Base-by-base conservation (phyloP, 192 early-diverging fungal genomes). In the Umbelopsis vinacea region DNA sequence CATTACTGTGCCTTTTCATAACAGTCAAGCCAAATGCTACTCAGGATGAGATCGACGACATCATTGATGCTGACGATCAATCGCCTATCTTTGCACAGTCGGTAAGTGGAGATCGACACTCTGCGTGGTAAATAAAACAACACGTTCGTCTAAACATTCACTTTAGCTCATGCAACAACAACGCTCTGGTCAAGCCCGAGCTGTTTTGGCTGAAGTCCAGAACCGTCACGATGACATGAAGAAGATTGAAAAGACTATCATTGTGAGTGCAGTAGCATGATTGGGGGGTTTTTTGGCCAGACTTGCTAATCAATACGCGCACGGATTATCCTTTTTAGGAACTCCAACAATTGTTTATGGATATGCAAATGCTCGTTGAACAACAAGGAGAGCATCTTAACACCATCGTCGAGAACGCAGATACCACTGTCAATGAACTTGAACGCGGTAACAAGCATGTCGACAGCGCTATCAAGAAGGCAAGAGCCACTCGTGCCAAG, bases 241-340 rank as follows among this genome's bases (percentile, higher is more conserved):
- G 68, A 87, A 89, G 79, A 94, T 95, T 71, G 93, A 95, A 81
- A 90, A 89, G 76, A 90, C 89, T 15, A 92, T 95, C 74, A 70
- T 92, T 67, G 92, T 93, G 84, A 70, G 83, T 81, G 17, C n/a
- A n/a, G n/a, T n/a, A n/a, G n/a, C n/a, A n/a, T n/a, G n/a, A n/a
- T n/a, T n/a, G n/a, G n/a, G n/a, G n/a, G n/a, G n/a, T n/a, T n/a
- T n/a, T n/a, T n/a, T n/a, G n/a, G n/a, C n/a, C n/a, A n/a, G n/a
- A n/a, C n/a, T n/a, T n/a, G n/a, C 57, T 45, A 14, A 21, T 67
- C n/a, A n/a, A n/a, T n/a, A n/a, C n/a, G n/a, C n/a, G 11, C 53
- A 6, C 40, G 40, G 40, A 12, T 43, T 43, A 6, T 1, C 2
- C 40, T 21, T 19, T 52, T 35, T 80, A 92, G 87, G 94, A 95